Percentiles rank a stretch among this genome's conserved stretches.
These are phyloP conservation scores for Pulveroboletus sp. DNA, from an alignment of 768 basidiomycete species.

Conservation along the genomic window DNA sequence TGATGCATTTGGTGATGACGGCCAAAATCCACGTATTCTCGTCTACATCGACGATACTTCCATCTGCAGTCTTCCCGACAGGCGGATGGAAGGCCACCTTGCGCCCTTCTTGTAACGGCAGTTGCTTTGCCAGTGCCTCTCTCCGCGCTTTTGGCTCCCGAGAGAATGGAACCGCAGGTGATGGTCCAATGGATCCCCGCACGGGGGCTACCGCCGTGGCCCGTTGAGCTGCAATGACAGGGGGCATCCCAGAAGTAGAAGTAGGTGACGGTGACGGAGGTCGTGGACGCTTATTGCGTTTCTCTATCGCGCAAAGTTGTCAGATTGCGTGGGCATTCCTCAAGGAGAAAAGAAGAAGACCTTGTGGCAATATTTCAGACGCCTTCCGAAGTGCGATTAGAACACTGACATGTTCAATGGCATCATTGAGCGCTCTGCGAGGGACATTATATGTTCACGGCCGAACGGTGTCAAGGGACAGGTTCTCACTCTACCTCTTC, in stretches of 20 bases:
- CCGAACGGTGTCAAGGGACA: neutral
- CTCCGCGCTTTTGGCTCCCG: constrained; percentile 66
- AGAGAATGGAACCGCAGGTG: constrained; percentile 44
- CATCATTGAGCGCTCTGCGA: constrained; percentile 63
- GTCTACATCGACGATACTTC: constrained; percentile 48
- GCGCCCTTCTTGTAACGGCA: constrained; percentile 66
- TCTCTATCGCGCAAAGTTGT: constrained; percentile 40
- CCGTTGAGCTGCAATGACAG: constrained; percentile 18
- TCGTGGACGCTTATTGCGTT: constrained; percentile 72
- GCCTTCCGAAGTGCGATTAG: constrained; percentile 73
- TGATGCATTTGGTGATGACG: constrained; percentile 63
- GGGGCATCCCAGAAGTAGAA: constrained; percentile 38
- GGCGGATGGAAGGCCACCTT: constrained; percentile 81
- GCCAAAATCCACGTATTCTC: constrained; percentile 74
- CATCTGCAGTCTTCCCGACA: constrained; percentile 44
- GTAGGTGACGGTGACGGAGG: constrained; percentile 62
- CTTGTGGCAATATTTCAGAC: constrained; percentile 54
- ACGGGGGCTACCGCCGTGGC: constrained; percentile 13
- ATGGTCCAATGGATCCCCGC: constrained; percentile 58
- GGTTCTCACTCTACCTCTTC: constrained; percentile 57
- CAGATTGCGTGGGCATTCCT: neutral
- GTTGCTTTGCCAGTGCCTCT: constrained; percentile 55
- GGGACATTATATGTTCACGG: constrained; percentile 5
- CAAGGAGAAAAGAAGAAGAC: constrained; percentile 30
- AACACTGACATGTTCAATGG: constrained; percentile 62